A percentile compares a stretch with the other conserved stretches of the same genome.
Conservation (phyloP, 495 filamentous ascomycete species). For the Entonaema liquescens region DNA sequence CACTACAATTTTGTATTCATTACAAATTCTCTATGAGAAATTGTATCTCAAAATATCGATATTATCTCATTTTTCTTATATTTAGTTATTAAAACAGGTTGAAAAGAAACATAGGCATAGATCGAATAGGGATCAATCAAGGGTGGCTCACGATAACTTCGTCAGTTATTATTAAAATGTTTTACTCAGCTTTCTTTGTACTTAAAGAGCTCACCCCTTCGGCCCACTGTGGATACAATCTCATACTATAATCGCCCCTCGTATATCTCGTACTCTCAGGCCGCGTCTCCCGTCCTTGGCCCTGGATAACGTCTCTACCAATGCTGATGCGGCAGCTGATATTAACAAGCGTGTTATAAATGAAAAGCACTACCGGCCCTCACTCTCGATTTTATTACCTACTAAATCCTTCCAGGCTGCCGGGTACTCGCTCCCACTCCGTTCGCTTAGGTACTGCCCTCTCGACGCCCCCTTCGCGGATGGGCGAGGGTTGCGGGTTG, state of each 20-base stretch:
- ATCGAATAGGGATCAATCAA: background rate
- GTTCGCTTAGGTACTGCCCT: background rate
- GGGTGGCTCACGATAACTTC: background rate
- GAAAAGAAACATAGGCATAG: background rate
- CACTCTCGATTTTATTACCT: conserved; percentile 23
- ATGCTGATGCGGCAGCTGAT: conserved; percentile 20
- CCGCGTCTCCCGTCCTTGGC: conserved; percentile 9
- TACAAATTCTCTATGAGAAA: background rate
- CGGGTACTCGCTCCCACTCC: conserved; percentile 25
- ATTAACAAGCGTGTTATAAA: conserved; percentile 25
- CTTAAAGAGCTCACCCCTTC: background rate
- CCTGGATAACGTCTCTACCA: background rate
- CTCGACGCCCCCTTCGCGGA: conserved; percentile 18
- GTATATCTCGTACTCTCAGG: conserved; percentile 3
- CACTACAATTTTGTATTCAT: background rate
- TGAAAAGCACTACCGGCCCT: conserved; percentile 33
- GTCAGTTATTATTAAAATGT: background rate
- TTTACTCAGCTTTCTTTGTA: background rate
- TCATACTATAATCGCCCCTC: background rate
- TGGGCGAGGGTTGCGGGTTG: conserved; percentile 22
- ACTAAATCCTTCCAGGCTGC: conserved; percentile 40
- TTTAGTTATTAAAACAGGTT: background rate
- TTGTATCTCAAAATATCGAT: background rate
- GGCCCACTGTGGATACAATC: background rate
- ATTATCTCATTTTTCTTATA: background rate